Conservation (phyloP, 2,329 filamentous ascomycete genomes). For the Aaosphaeria arxii region DNA sequence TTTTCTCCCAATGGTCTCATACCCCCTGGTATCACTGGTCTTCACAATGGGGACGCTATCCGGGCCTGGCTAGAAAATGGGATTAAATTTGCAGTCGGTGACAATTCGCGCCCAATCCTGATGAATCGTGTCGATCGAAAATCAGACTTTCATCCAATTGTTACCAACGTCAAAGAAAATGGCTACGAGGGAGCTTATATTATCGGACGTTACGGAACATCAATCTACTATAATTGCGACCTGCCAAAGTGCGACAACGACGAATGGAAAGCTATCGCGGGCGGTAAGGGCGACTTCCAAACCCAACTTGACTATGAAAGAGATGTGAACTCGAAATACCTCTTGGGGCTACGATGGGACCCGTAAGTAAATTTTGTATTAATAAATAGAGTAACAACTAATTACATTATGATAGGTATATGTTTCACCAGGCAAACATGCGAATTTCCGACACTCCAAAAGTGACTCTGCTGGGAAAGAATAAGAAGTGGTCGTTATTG, state of each 20-base stretch:
- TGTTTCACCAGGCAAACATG: slow-evolving; percentile 62
- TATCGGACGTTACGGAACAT: slow-evolving; percentile 56
- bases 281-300: slow-evolving; percentile 48
- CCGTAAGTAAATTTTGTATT: slow-evolving; percentile 14
- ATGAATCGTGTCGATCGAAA: slow-evolving; percentile 39
- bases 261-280: slow-evolving; percentile 58
- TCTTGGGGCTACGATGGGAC: slow-evolving; percentile 53
- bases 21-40: slow-evolving; percentile 59
- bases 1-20: slow-evolving; percentile 56
- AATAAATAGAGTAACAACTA: neutral
- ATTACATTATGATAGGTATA: slow-evolving; percentile 37
- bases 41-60: slow-evolving; percentile 61
- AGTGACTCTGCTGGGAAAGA: slow-evolving; percentile 46
- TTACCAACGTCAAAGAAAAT: slow-evolving; percentile 48
- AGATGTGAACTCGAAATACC: slow-evolving; percentile 51
- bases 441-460: slow-evolving; percentile 45
- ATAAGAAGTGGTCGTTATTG: slow-evolving; percentile 47
- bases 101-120: slow-evolving; percentile 56
- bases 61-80: slow-evolving; percentile 56
- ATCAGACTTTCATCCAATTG: slow-evolving; percentile 50
- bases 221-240: slow-evolving; percentile 63
- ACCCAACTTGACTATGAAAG: slow-evolving; percentile 51
- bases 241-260: slow-evolving; percentile 50
- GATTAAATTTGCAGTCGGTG: slow-evolving; percentile 56
- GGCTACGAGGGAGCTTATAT: slow-evolving; percentile 55